Base-by-base conservation (phyloP, 345 rosid species). In the Rhizophora mangle region DNA sequence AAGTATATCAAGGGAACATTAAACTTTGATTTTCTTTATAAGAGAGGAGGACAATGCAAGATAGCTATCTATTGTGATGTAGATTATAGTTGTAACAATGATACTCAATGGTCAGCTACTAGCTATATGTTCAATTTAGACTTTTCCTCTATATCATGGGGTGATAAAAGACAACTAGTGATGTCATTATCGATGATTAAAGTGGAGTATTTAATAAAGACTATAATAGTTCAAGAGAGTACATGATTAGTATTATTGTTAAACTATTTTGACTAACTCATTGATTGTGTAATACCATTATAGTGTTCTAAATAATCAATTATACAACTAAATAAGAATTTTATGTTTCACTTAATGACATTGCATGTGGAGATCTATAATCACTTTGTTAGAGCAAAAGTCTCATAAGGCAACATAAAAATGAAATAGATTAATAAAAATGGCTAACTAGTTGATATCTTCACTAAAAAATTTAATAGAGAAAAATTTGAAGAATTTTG, bases 311-410 rank as follows among this genome's bases (percentile, higher is more conserved):
- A 34, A 32, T 6, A 32, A 2, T n/a, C 24, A 30, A 21, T 22
- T 19, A 62, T 62, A 4, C 57, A 53, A 2, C 5, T 53, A 4
- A 1, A 26, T 9, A 3, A 53, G 57, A 22, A 53, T 7, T 26
- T 0, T 4, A 0, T n/a, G 13, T 53, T 53, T 3, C 13, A n/a
- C 0, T 7, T 0, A 53, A 1, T 3, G 2, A n/a, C 15, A 37
- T 8, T 1, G 13, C 43, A 37, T 37, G 43, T 37, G 8, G 43
- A 37, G 43, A 10, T 37, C 2, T 13, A 8, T 37, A 8, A 37
- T 10, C 43, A 37, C 1, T 37, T 37, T 37, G 13, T 37, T 0
- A 37, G 13, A 37, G 43, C 6, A 36, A 36, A 36, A 36, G 10
- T 36, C 39, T 36, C 8, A 37, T 2, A 37, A 3, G 2, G 11